These are phyloP conservation scores for Blastocystis sp. DNA, from an alignment of 352 stramenopile genomes.

Conservation along the genomic window DNA sequence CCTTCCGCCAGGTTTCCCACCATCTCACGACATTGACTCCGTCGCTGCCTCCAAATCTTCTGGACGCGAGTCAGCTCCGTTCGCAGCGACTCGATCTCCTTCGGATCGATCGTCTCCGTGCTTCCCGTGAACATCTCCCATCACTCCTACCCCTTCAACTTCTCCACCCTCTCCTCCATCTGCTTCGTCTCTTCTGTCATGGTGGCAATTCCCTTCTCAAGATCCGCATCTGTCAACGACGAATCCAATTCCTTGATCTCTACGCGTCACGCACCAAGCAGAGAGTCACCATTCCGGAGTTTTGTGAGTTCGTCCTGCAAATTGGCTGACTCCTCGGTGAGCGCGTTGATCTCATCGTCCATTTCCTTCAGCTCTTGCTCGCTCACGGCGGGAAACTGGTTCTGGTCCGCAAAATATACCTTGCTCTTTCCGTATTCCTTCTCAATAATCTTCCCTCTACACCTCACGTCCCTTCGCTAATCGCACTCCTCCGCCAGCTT, in stretches of 20 bases:
- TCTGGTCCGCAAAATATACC: slow-evolving; percentile 68
- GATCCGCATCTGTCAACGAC: slow-evolving; percentile 28
- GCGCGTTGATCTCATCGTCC: slow-evolving; percentile 36
- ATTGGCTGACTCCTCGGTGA: neutral
- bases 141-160: slow-evolving; percentile 9
- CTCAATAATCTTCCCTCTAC: slow-evolving; percentile 65
- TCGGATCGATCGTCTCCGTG: slow-evolving; percentile 56
- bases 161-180: slow-evolving; percentile 44
- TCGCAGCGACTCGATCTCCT: slow-evolving; percentile 21
- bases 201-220: slow-evolving; percentile 45
- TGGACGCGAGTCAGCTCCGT: slow-evolving; percentile 3
- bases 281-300: slow-evolving; percentile 10
- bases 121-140: neutral
- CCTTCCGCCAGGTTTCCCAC: slow-evolving; percentile 43
- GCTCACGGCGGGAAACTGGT: slow-evolving; percentile 28
- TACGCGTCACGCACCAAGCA: neutral
- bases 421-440: slow-evolving; percentile 70
- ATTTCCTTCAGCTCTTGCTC: slow-evolving; percentile 54
- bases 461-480: neutral
- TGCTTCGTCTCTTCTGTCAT: slow-evolving; percentile 37
- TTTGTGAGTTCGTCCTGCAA: slow-evolving; percentile 20
- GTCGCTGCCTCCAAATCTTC: slow-evolving; percentile 67
- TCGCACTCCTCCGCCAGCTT: slow-evolving; percentile 34
- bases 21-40: slow-evolving; percentile 49
- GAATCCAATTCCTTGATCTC: slow-evolving; percentile 67